Conservation (phyloP, 2,329 filamentous ascomycete species). For the Clarireedia monteithiana region DNA sequence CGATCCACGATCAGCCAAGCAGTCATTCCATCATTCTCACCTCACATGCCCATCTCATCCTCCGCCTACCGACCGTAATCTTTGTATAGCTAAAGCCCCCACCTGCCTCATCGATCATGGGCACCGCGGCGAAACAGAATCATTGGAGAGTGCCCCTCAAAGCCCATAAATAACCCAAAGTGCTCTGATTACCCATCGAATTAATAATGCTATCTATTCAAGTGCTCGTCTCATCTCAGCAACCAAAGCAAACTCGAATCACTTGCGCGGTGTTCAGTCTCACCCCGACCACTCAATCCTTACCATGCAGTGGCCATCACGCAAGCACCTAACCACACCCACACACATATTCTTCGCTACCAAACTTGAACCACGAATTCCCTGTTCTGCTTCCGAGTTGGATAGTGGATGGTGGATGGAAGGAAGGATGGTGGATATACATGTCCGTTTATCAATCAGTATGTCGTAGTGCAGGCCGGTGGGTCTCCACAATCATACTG, state of each 20-base stretch:
- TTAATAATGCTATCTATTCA: neutral
- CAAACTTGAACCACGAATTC: neutral
- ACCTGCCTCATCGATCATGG: neutral
- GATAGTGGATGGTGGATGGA: neutral
- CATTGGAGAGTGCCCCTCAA: neutral
- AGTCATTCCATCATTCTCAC: neutral
- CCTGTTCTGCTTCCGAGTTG: neutral
- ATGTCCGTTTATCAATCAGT: neutral
- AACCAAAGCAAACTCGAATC: neutral
- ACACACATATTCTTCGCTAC: neutral
- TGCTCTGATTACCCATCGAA: neutral
- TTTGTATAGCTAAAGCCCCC: neutral
- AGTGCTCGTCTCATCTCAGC: neutral
- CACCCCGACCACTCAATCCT: neutral
- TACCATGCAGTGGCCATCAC: neutral
- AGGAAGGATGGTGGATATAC: neutral
- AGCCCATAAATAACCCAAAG: neutral
- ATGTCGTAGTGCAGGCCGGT: neutral
- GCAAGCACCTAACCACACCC: neutral
- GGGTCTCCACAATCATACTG: neutral
- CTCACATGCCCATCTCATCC: neutral
- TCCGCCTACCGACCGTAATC: neutral
- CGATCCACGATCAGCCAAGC: neutral
- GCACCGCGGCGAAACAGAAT: neutral
- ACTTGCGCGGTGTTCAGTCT: neutral